Evolutionary conservation across 148 eudicot genomes (phyloP).

Genomic region (Rhododendron vialii): DNA sequence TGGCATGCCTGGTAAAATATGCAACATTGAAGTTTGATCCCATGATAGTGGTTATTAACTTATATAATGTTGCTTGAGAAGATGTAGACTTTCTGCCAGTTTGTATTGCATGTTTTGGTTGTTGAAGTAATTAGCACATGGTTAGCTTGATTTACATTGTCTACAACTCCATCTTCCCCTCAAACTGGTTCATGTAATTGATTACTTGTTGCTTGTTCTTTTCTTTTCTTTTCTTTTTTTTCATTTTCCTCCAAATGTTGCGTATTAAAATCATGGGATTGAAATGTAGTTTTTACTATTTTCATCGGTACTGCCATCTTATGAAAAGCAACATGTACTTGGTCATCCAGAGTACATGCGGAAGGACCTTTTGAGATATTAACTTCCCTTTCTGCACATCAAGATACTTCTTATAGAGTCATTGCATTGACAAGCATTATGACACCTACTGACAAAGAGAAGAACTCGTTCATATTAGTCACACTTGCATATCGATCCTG

Average conservation of each 20-base stretch:
- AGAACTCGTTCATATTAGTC: not conserved
- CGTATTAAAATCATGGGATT: not conserved
- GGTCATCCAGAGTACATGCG: not conserved
- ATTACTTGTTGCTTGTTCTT: not conserved
- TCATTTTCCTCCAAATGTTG: not conserved
- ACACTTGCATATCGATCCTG: not conserved
- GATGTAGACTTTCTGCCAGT: not conserved
- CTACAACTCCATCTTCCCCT: not conserved
- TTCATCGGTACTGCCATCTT: not conserved
- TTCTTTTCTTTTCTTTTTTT: not conserved
- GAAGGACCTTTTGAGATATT: not conserved
- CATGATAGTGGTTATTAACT: not conserved
- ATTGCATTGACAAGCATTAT: not conserved
- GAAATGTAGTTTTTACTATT: not conserved
- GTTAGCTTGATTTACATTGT: constrained; percentile 1
- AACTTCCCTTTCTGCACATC: not conserved
- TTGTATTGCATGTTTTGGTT: not conserved
- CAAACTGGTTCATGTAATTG: not conserved
- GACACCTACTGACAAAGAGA: not conserved
- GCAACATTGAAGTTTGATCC: not conserved
- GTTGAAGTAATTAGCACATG: not conserved
- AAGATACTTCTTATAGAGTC: not conserved
- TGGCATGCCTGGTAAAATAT: not conserved
- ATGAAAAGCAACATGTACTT: not conserved
- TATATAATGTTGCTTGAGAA: not conserved